These are phyloP conservation scores for Streptanthus diversifolius DNA, from an alignment of 345 rosid species.

Conservation along the genomic window DNA sequence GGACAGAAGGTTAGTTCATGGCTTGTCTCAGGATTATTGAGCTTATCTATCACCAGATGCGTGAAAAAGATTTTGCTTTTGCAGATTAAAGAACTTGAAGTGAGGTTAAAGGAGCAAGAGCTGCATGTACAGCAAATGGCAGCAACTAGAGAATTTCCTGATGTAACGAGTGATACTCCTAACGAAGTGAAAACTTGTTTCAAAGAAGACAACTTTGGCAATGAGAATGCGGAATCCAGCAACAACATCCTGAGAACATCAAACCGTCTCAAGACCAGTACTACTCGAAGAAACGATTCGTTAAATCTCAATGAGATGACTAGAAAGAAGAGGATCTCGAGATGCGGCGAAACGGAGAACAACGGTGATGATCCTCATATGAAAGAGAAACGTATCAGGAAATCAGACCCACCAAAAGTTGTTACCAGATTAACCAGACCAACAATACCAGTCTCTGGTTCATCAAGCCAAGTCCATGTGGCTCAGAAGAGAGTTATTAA, in stretches of 20 bases:
- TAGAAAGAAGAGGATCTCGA: conserved; percentile 63
- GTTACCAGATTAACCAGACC: conserved; percentile 49
- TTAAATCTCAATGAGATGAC: conserved; percentile 33
- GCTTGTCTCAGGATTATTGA: not conserved
- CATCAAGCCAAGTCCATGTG: conserved; percentile 34
- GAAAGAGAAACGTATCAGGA: conserved; percentile 56
- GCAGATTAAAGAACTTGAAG: conserved; percentile 87
- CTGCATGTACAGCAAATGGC: conserved; percentile 42
- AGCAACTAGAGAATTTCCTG: conserved; percentile 38
- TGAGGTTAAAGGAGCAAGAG: conserved; percentile 69
- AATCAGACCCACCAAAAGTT: conserved; percentile 74
- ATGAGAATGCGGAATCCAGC: conserved; percentile 45
- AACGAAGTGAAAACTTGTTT: conserved; percentile 42
- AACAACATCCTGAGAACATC: conserved; percentile 57
- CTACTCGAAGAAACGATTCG: conserved; percentile 38
- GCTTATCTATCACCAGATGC: not conserved
- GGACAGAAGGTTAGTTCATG: conserved; percentile 44
- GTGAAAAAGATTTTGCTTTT: not conserved
- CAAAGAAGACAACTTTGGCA: conserved; percentile 46
- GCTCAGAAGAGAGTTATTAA: conserved; percentile 45
- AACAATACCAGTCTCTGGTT: conserved; percentile 38
- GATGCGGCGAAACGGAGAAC: conserved; percentile 81
- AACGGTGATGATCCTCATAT: conserved; percentile 29
- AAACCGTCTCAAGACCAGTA: conserved; percentile 44
- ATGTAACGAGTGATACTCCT: conserved; percentile 44